Evolutionary conservation across 2,329 filamentous ascomycete genomes (phyloP), one percentile per base, ranked within the genome.

Genomic region (Exophiala spinifera): DNA sequence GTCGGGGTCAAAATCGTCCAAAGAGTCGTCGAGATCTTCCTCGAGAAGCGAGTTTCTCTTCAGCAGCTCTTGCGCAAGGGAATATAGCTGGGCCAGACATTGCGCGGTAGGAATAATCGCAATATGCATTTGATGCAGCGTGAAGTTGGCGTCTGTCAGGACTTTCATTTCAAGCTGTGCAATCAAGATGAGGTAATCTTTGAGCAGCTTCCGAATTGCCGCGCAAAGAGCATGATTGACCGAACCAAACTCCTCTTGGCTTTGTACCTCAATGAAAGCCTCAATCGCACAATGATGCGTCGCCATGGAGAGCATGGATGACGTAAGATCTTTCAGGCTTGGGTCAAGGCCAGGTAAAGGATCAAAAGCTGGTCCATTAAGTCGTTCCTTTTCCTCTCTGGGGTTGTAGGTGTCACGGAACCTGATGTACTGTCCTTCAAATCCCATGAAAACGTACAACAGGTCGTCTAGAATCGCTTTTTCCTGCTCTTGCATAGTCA

Each of bases 151-250:
- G 68, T 91, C 95, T 14, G 89, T 95, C 48, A 97, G 78, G 62
- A 95, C 88, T 66, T 97, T 92, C 52, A 90, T 89, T 71, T 99
- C 94, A 31, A 99, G 78, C 69, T 99, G 94, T 15, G 91, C 91
- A 65, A 97, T 84, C 71, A 99, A 83, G 51, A 95, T 85, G 54
- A 97, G 78, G 68, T 97, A 99, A 70, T 99, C 94, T 55, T 96
- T 94, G 23, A 99, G 75, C 42, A 95, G 79, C 67, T 89, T 95
- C 57, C 94, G 84, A 65, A 99, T 90, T 6, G 92, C 88, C n/a
- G 94, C 92, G 70, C 94, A 97, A 28, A 99, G 77, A 1, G 94
- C 91, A 73, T 99, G 94, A 68, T 95, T 97, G 57, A 99, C 92
- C 17, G 89, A 86, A 7, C 94, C 94, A 71, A 92, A 96, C 67